Conservation (phyloP, 805 yeast genomes). For the Kluyveromyces wickerhamii region DNA sequence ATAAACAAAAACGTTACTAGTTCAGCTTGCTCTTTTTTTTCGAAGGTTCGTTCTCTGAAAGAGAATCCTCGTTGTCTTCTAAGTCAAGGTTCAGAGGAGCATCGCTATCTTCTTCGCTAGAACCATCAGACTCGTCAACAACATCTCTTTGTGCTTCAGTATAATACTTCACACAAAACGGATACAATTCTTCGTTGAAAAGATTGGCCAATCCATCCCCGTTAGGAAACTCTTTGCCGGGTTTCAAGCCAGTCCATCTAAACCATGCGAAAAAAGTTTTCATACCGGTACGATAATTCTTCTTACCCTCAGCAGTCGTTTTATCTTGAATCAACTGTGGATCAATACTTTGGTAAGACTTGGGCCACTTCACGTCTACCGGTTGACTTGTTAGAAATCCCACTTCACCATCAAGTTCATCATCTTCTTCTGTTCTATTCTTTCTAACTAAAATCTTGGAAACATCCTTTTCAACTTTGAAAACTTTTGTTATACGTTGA, state of each 20-base stretch:
- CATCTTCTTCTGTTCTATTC: slow-evolving; percentile 12
- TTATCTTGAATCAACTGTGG: slow-evolving; percentile 43
- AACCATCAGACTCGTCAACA: slow-evolving; percentile 47
- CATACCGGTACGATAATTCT: slow-evolving; percentile 61
- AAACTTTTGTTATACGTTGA: slow-evolving; percentile 55
- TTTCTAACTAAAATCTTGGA: slow-evolving; percentile 12
- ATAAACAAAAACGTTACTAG: background rate
- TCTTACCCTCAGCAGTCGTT: slow-evolving; percentile 45
- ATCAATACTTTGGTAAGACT: slow-evolving; percentile 45
- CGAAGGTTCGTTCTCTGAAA: background rate
- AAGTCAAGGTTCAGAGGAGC: slow-evolving; percentile 7
- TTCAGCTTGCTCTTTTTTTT: slow-evolving; percentile 2
- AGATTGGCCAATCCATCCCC: slow-evolving; percentile 74
- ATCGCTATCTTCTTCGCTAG: slow-evolving; percentile 38
- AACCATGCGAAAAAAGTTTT: slow-evolving; percentile 85
- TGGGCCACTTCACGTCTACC: slow-evolving; percentile 63
- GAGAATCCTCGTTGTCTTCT: slow-evolving; percentile 39
- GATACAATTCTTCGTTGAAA: slow-evolving; percentile 72
- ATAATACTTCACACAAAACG: slow-evolving; percentile 77
- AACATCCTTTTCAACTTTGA: slow-evolving; percentile 34
- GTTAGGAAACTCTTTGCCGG: slow-evolving; percentile 67
- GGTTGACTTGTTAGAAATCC: slow-evolving; percentile 48
- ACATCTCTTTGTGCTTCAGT: slow-evolving; percentile 64
- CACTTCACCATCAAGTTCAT: slow-evolving; percentile 41
- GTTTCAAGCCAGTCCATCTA: slow-evolving; percentile 70